Evolutionary conservation across 2,329 filamentous ascomycete genomes (phyloP), one percentile per base, ranked within the genome.

Genomic region (Verticillium tricorpus): DNA sequence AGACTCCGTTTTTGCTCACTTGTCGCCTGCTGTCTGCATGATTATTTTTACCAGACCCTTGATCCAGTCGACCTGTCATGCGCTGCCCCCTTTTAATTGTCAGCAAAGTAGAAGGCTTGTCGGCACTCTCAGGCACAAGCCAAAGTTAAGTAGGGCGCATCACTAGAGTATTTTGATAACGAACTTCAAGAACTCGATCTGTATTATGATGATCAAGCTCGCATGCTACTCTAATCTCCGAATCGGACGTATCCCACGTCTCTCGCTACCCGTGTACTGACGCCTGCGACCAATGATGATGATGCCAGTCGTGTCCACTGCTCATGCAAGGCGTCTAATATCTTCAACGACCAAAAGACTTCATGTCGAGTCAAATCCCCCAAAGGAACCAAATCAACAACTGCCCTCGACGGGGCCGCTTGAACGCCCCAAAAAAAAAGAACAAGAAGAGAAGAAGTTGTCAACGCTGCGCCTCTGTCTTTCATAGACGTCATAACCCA

Each of bases 1-100:
- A 64, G 60, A 63, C 45, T 50, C 11, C 45, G 14, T 52, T 52
- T 45, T 52, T 52, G 17, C 40, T 50, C 15, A 15, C 37, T 40
- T 40, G 37, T 40, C 8, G 37, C 28, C 4, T 17, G 37, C 12
- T 40, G 37, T n/a, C 5, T 15, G 37, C 17, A 7, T 17, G n/a
- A n/a, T n/a, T n/a, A 7, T 12, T 19, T n/a, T 37, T 37, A 37
- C 35, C 5, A 28, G 28, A 28, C 28, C 28, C 15, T 37, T 15
- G 3, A 15, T 37, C 15, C 35, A 37, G 35, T 37, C 15, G 8
- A 37, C 35, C 35, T 3, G 35, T 37, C 35, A 28, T 28, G 28
- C 28, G 28, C 28, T 6, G 28, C 1, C 5, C 1, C 28, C 5
- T 28, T 28, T 28, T 28, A 1, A 28, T 28, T 28, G 3, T 6